Percentiles rank a stretch among this genome's conserved stretches.
These are phyloP conservation scores for Ilyonectria mors-panacis DNA, from an alignment of 2,329 filamentous ascomycete genomes.

Conservation along the genomic window DNA sequence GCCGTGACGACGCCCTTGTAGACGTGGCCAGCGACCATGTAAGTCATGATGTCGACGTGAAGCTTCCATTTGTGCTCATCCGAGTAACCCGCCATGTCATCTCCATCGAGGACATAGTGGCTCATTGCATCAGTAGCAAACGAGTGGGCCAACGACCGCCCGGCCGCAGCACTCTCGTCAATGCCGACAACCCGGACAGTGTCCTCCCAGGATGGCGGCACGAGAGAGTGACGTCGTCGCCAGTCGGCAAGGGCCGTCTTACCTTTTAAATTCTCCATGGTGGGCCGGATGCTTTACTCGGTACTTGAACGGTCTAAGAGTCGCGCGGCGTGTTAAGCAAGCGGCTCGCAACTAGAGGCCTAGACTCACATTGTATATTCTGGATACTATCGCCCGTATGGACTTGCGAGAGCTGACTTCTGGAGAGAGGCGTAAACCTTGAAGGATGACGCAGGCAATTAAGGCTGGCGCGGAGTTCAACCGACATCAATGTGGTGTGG, in stretches of 20 bases:
- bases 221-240: slow-evolving; percentile 59
- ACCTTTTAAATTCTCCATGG: slow-evolving; percentile 60
- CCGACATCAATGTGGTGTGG: slow-evolving; percentile 70
- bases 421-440: slow-evolving; percentile 71
- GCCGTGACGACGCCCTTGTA: slow-evolving; percentile 82
- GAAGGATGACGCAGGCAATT: slow-evolving; percentile 70
- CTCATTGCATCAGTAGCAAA: slow-evolving; percentile 83
- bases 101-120: slow-evolving; percentile 81
- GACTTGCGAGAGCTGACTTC: slow-evolving; percentile 67
- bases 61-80: slow-evolving; percentile 81
- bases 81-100: slow-evolving; percentile 74
- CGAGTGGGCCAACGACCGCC: slow-evolving; percentile 80
- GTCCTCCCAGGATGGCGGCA: slow-evolving; percentile 68
- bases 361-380: slow-evolving; percentile 63
- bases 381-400: slow-evolving; percentile 72
- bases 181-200: slow-evolving; percentile 75
- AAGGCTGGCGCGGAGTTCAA: slow-evolving; percentile 70
- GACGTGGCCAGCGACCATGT: slow-evolving; percentile 82
- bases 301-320: slow-evolving; percentile 38
- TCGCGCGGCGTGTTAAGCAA: slow-evolving; percentile 43
- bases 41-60: slow-evolving; percentile 83
- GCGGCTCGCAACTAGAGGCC: slow-evolving; percentile 29
- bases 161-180: slow-evolving; percentile 80
- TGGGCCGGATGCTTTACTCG: slow-evolving; percentile 49
- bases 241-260: slow-evolving; percentile 50